These are phyloP conservation scores for Tolypocladium guangdongense DNA, from an alignment of 2,329 filamentous ascomycete species.

Conservation along the genomic window DNA sequence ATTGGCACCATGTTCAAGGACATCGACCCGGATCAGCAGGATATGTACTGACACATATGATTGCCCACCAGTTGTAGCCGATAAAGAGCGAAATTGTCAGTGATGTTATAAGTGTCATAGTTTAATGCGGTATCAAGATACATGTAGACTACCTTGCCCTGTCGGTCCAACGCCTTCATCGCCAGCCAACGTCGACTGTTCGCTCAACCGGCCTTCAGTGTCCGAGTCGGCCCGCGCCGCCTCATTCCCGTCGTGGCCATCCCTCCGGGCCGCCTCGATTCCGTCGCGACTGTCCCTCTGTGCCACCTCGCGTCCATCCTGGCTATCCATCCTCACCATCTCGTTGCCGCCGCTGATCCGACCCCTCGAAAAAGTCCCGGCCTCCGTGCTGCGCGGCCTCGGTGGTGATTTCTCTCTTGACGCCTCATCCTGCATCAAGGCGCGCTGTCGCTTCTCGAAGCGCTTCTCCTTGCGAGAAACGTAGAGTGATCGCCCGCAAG, in stretches of 20 bases:
- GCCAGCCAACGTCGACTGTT: slow-evolving; percentile 1
- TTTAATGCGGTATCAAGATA: neutral
- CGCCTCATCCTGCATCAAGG: neutral
- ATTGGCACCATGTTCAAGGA: slow-evolving; percentile 25
- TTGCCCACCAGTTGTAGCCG: too few species aligned
- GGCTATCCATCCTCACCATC: neutral
- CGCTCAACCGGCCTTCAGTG: neutral
- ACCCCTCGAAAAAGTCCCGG: neutral
- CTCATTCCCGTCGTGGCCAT: neutral
- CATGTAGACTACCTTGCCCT: neutral
- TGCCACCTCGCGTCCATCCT: too few species aligned
- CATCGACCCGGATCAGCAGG: slow-evolving; percentile 10
- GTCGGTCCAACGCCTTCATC: neutral
- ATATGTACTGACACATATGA: neutral
- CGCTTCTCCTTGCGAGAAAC: neutral
- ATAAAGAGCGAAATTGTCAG: too few species aligned
- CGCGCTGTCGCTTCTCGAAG: neutral
- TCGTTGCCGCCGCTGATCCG: neutral
- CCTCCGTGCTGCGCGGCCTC: neutral
- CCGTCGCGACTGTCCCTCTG: neutral
- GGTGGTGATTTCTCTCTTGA: neutral
- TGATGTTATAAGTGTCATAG: too few species aligned
- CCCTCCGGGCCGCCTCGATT: neutral
- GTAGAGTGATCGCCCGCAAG: neutral
- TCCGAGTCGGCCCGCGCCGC: neutral